Evolutionary conservation across 73 alveolate species (phyloP).

Genomic region (Paramecium tetraurelia): DNA sequence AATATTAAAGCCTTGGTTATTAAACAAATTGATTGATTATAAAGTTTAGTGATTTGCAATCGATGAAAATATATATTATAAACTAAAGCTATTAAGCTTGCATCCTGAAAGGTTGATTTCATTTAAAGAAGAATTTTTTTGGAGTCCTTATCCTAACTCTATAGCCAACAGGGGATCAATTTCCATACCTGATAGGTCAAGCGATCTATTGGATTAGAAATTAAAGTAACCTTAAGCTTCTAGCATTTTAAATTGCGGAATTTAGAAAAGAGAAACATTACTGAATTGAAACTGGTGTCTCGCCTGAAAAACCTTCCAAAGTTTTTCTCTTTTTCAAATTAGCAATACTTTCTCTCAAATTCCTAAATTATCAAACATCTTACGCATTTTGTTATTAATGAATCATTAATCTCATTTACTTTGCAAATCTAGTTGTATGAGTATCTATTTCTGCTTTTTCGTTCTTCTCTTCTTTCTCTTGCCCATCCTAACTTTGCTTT

Average conservation of each 20-base stretch:
- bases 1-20: constrained; percentile 8
- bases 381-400: not conserved
- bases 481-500: not conserved
- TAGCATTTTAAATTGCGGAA: not conserved
- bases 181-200: not conserved
- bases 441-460: not conserved
- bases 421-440: not conserved
- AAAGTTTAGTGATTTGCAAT: not conserved
- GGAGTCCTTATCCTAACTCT: not conserved
- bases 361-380: not conserved
- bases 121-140: not conserved
- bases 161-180: constrained; percentile 15
- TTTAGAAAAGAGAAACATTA: not conserved
- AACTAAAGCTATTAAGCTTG: not conserved
- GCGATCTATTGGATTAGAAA: not conserved
- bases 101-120: not conserved
- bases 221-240: not conserved
- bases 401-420: not conserved
- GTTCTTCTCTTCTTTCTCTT: not conserved
- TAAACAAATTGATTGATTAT: not conserved
- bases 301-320: constrained; percentile 26
- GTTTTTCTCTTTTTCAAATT: not conserved
- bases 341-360: not conserved
- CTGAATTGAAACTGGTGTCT: not conserved
- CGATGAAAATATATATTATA: constrained; percentile 11